Evolutionary conservation across 2,329 filamentous ascomycete species (phyloP), one percentile per base, ranked within the genome.

Genomic region (Aureobasidium zeae): DNA sequence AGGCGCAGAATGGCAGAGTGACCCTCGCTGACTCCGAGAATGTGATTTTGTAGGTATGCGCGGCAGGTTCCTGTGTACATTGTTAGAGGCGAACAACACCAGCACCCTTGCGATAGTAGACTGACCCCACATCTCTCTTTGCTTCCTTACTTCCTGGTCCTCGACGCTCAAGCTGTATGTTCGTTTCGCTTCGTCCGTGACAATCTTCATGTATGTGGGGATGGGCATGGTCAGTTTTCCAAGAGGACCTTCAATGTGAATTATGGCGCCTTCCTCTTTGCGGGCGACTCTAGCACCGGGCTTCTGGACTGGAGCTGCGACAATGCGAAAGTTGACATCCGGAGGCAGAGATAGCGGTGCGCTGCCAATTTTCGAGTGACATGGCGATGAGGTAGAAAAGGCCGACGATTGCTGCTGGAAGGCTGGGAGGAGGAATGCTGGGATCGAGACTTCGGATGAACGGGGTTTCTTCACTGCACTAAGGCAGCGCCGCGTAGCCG

Each of bases 101-200:
- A 42, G 30, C 30, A 30, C 16, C 37, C 29, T n/a, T n/a, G n/a
- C 19, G 13, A 22, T 25, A 39, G 46, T 33, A 5, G 26, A 66
- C 72, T 47, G 62, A 94, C 89, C 91, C 91, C 91, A 96, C 88
- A 96, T 96, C 63, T 84, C 84, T 60, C 81, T 81, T 65, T 96
- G 89, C 50, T 84, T 72, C 66, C 80, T 81, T 42, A 77, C 63
- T 13, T 77, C 67, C 13, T 70, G 64, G 63, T 96, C 76, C 57
- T 80, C 64, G 9, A 98, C 77, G 44, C 71, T 77, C 52, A 98
- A 67, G 22, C 71, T 71, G 9, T 81, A 77, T 57, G 80, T 83
- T 52, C 74, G 71, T 20, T 71, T 65, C 38, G 72, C 72, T 15
- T 68, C 61, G 57, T 94, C 82, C 52, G 83, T 76, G 45, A 77